Conservation (phyloP, 164 flowering plant genomes). For the Vitis cinerea region DNA sequence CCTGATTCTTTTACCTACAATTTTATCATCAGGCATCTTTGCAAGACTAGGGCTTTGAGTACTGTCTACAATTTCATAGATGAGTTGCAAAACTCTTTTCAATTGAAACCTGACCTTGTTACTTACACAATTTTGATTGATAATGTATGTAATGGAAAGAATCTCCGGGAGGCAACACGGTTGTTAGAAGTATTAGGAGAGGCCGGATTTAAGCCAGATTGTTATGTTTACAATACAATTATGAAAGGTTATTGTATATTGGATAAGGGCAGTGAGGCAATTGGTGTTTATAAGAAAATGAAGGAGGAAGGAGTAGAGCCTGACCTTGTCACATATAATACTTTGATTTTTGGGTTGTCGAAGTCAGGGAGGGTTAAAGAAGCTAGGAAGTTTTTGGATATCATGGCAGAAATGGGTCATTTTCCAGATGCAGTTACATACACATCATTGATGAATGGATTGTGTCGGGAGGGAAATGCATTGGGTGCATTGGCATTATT, state of each 20-base stretch:
- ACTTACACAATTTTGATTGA: conserved; percentile 90
- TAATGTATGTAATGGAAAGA: conserved; percentile 69
- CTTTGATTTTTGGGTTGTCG: conserved; percentile 83
- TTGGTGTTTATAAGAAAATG: conserved; percentile 78
- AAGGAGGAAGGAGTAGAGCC: conserved; percentile 76
- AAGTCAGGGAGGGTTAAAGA: conserved; percentile 71
- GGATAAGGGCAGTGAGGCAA: conserved; percentile 56
- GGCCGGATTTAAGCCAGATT: conserved; percentile 81
- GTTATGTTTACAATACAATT: conserved; percentile 80
- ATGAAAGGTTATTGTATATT: conserved; percentile 85
- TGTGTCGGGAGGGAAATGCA: conserved; percentile 81
- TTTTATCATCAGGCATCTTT: conserved; percentile 62
- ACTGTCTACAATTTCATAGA: conserved; percentile 57
- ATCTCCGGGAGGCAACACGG: conserved; percentile 70
- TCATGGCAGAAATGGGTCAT: conserved; percentile 74
- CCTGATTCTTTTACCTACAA: conserved; percentile 73
- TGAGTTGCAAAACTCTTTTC: conserved; percentile 38
- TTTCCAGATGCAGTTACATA: conserved; percentile 79
- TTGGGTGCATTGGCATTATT: conserved; percentile 64
- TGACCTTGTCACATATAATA: conserved; percentile 78
- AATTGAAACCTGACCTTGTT: conserved; percentile 63
- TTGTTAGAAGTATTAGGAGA: conserved; percentile 48
- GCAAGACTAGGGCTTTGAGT: conserved; percentile 52
- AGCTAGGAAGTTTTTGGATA: conserved; percentile 56
- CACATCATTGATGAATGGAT: conserved; percentile 90